Percentiles rank a stretch among this genome's conserved stretches.
Conservation (phyloP, 306 rosid species). For the Trichosanthes truncata region DNA sequence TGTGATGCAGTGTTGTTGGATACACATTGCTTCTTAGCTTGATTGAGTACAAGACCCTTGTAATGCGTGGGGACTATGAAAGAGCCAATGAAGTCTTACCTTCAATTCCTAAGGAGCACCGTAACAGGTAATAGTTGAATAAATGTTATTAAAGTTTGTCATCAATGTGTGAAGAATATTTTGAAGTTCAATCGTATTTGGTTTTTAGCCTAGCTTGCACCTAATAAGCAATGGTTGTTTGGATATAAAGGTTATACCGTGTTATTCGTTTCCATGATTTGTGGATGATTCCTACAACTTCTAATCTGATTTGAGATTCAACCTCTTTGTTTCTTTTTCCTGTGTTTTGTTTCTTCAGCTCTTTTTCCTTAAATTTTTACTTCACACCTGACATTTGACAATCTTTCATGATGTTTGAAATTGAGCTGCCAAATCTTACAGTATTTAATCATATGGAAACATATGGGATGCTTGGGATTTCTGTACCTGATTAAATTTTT, state of each 20-base stretch:
- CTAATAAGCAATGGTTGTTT: neutral
- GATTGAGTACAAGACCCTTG: constrained; percentile 98
- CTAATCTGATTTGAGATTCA: neutral
- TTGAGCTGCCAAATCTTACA: neutral
- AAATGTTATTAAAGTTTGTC: constrained; percentile 7
- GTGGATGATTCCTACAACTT: neutral
- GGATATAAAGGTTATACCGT: neutral
- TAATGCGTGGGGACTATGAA: constrained; percentile 95
- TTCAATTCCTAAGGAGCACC: constrained; percentile 93
- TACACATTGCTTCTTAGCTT: constrained; percentile 90
- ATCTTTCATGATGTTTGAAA: neutral
- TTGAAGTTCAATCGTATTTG: neutral
- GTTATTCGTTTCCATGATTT: neutral
- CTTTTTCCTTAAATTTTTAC: neutral
- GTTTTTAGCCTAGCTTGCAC: neutral
- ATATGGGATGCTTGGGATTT: neutral
- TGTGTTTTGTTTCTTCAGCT: neutral
- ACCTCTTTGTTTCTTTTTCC: neutral
- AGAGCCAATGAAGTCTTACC: constrained; percentile 90
- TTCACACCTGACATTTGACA: neutral
- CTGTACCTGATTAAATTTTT: neutral
- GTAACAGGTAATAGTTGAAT: constrained; percentile 54
- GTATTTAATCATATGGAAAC: neutral
- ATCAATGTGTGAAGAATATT: neutral
- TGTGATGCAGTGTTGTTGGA: constrained; percentile 66